Evolutionary conservation across 2,329 filamentous ascomycete genomes (phyloP).

Genomic region (Clarireedia hainanense): DNA sequence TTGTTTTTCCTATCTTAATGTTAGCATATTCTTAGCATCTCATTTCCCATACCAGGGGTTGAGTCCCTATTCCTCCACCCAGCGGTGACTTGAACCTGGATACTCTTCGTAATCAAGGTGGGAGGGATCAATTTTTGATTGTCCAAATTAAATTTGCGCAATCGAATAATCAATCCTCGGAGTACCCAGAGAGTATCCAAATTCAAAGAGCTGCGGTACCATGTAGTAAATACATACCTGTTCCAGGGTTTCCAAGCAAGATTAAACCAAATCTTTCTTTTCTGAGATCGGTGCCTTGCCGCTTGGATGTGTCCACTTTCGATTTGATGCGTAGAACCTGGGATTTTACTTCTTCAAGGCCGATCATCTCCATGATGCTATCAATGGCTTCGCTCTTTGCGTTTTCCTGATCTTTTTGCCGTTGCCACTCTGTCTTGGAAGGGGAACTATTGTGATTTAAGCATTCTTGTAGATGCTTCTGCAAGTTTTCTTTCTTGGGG

Average conservation of each 20-base stretch:
- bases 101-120: too few relatives aligned
- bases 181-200: too few relatives aligned
- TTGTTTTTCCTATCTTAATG: slow-evolving; percentile 63
- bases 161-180: too few relatives aligned
- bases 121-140: too few relatives aligned
- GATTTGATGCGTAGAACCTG: slow-evolving; percentile 55
- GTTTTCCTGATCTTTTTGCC: slow-evolving; percentile 46
- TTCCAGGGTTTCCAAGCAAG: slow-evolving; percentile 68
- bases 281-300: slow-evolving; percentile 48
- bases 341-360: slow-evolving; percentile 61
- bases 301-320: slow-evolving; percentile 50
- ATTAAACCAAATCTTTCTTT: slow-evolving; percentile 54
- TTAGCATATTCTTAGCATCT: neutral
- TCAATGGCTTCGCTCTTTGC: slow-evolving; percentile 49
- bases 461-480: slow-evolving; percentile 9
- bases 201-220: neutral
- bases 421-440: slow-evolving; percentile 50
- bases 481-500: slow-evolving; percentile 2
- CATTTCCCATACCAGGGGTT: neutral
- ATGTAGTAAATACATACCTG: slow-evolving; percentile 38
- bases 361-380: slow-evolving; percentile 60
- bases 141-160: too few relatives aligned
- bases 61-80: neutral
- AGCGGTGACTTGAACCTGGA: too few relatives aligned
- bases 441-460: slow-evolving; percentile 20